phyloP scores from a whole-genome alignment of 768 basidiomycete species.

The Ramaria sp. region DNA sequence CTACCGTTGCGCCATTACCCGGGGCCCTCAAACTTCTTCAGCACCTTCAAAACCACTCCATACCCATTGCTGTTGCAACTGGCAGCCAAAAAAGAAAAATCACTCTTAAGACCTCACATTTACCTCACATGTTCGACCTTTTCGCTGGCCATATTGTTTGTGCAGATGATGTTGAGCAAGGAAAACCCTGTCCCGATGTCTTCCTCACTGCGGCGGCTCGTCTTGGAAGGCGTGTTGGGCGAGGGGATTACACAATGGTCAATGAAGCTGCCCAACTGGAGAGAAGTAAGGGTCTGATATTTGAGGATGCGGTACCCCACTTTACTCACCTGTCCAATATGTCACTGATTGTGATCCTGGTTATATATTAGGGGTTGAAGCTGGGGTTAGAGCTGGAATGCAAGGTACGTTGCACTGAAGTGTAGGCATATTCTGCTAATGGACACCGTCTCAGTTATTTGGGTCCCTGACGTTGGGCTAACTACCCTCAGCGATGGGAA shows the following conservation, averaged over 20 bases:
- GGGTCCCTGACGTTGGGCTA: slow-evolving; percentile 74
- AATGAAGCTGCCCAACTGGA: slow-evolving; percentile 31
- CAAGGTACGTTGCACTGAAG: slow-evolving; percentile 39
- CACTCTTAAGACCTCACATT: slow-evolving; percentile 53
- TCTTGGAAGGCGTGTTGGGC: slow-evolving; percentile 46
- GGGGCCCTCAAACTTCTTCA: slow-evolving; percentile 58
- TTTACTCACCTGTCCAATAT: neutral
- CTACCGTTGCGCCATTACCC: slow-evolving; percentile 59
- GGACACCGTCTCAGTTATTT: slow-evolving; percentile 43
- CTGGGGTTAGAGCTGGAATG: slow-evolving; percentile 81
- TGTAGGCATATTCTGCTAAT: neutral
- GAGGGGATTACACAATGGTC: slow-evolving; percentile 18
- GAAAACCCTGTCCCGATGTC: slow-evolving; percentile 79
- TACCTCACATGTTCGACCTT: slow-evolving; percentile 42
- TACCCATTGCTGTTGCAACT: slow-evolving; percentile 79
- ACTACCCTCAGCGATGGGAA: slow-evolving; percentile 33
- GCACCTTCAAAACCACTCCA: slow-evolving; percentile 53
- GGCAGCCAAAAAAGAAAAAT: slow-evolving; percentile 59
- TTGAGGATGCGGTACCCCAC: slow-evolving; percentile 51
- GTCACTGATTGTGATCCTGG: neutral
- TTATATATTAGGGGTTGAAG: slow-evolving; percentile 57
- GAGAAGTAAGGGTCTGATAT: slow-evolving; percentile 58
- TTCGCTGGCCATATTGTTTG: slow-evolving; percentile 64
- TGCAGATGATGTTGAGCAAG: slow-evolving; percentile 45
- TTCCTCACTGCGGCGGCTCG: slow-evolving; percentile 65